Conservation (phyloP, 805 yeast genomes). For the Lachancea thermotolerans region DNA sequence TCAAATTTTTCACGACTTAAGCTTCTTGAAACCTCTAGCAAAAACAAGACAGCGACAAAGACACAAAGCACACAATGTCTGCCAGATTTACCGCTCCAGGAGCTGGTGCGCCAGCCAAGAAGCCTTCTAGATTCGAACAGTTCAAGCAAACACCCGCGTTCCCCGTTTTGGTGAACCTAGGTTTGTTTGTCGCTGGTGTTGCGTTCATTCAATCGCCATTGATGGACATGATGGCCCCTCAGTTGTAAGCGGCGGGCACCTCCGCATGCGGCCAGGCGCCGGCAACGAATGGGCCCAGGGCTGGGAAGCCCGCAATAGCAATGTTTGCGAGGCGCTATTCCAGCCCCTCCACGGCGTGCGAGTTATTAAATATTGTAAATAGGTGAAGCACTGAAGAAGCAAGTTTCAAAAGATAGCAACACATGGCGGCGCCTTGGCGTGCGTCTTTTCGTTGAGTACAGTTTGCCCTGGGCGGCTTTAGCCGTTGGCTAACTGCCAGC, state of each 20-base stretch:
- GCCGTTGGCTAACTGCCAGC: too few relatives aligned
- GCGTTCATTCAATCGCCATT: slow-evolving; percentile 70
- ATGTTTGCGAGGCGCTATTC: too few relatives aligned
- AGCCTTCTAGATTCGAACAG: slow-evolving; percentile 37
- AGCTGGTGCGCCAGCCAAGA: slow-evolving; percentile 23
- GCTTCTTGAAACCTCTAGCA: background rate
- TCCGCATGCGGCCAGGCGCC: too few relatives aligned
- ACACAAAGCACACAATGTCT: slow-evolving; percentile 1
- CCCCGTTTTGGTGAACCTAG: slow-evolving; percentile 57
- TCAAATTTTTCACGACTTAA: background rate
- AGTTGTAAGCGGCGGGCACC: slow-evolving; percentile 30
- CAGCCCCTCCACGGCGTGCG: too few relatives aligned
- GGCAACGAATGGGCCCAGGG: too few relatives aligned
- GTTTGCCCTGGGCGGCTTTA: too few relatives aligned
- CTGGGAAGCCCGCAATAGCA: too few relatives aligned
- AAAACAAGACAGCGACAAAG: background rate
- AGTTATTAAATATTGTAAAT: too few relatives aligned
- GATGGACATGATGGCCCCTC: slow-evolving; percentile 80
- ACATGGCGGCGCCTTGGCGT: too few relatives aligned
- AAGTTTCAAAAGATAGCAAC: too few relatives aligned
- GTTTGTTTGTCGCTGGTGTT: slow-evolving; percentile 65
- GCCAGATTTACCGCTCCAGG: slow-evolving; percentile 28
- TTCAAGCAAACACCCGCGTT: slow-evolving; percentile 58
- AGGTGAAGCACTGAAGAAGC: too few relatives aligned
- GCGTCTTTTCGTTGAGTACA: too few relatives aligned